phyloP scores from a whole-genome alignment of 177 flowering plant genomes.

The Tripterygium wilfordii region DNA sequence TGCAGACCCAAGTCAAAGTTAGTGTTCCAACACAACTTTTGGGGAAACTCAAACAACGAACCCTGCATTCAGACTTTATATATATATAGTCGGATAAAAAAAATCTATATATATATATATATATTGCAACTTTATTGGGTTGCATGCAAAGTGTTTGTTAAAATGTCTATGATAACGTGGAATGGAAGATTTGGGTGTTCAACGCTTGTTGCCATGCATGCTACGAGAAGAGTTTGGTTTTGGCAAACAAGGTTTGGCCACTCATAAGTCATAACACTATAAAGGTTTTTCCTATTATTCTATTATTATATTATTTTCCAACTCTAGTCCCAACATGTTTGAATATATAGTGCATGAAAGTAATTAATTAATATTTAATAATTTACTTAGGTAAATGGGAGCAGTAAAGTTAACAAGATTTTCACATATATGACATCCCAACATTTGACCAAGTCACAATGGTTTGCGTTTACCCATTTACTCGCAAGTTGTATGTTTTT shows the following conservation, averaged over 20 bases:
- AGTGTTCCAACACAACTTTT: constrained; percentile 25
- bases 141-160: constrained; percentile 15
- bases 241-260: constrained; percentile 18
- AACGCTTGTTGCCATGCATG: constrained; percentile 52
- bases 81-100: not conserved
- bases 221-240: constrained; percentile 22
- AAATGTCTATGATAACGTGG: constrained; percentile 33
- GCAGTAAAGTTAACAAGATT: too few relatives aligned
- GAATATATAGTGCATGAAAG: too few relatives aligned
- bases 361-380: too few relatives aligned
- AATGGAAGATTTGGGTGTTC: constrained; percentile 31
- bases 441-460: too few relatives aligned
- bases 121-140: constrained; percentile 12
- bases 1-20: constrained; percentile 39
- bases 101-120: not conserved
- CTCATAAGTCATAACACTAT: too few relatives aligned
- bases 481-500: too few relatives aligned
- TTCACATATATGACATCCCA: too few relatives aligned
- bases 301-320: constrained; percentile 7
- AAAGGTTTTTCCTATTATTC: too few relatives aligned
- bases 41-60: too few relatives aligned
- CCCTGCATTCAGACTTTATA: too few relatives aligned
- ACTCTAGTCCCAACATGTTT: constrained; percentile 6
- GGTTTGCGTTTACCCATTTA: too few relatives aligned
- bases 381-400: too few relatives aligned